These are phyloP conservation scores for Aspergillus ochraceoroseus DNA, from an alignment of 2,329 filamentous ascomycete species.

Conservation along the genomic window DNA sequence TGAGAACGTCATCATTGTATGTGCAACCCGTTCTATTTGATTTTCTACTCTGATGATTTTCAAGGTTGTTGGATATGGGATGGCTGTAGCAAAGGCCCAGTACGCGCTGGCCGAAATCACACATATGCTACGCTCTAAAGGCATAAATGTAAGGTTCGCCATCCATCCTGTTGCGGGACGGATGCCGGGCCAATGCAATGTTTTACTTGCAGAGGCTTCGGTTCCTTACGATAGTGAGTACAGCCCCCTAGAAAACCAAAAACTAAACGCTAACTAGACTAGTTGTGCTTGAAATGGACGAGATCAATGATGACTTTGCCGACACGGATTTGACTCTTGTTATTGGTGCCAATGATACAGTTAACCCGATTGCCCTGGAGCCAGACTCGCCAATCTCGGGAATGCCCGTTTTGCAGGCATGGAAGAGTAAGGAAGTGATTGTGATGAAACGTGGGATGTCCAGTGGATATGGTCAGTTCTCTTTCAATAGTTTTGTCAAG, in stretches of 20 bases:
- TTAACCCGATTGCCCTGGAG: constrained; percentile 84
- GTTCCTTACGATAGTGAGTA: constrained; percentile 73
- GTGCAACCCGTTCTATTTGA: constrained; percentile 4
- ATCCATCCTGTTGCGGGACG: constrained; percentile 86
- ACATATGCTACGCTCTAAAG: constrained; percentile 64
- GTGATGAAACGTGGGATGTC: constrained; percentile 92
- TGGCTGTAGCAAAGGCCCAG: constrained; percentile 91
- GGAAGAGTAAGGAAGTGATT: constrained; percentile 89
- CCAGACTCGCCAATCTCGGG: constrained; percentile 79
- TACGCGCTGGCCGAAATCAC: constrained; percentile 85
- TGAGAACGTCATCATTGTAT: constrained; percentile 75
- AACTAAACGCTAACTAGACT: constrained; percentile 14
- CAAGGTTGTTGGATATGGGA: constrained; percentile 80
- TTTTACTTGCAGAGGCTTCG: constrained; percentile 77
- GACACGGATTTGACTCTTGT: constrained; percentile 83
- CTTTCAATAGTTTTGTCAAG: background rate
- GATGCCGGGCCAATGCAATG: constrained; percentile 92
- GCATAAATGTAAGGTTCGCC: constrained; percentile 78
- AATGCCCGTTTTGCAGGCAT: constrained; percentile 87
- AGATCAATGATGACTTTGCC: constrained; percentile 87
- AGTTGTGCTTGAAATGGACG: constrained; percentile 88
- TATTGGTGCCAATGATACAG: constrained; percentile 88
- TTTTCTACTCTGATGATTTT: background rate
- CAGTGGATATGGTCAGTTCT: constrained; percentile 69
- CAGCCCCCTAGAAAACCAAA: background rate